Conservation (phyloP, 2,329 filamentous ascomycete genomes). For the Verticillium isaacii region DNA sequence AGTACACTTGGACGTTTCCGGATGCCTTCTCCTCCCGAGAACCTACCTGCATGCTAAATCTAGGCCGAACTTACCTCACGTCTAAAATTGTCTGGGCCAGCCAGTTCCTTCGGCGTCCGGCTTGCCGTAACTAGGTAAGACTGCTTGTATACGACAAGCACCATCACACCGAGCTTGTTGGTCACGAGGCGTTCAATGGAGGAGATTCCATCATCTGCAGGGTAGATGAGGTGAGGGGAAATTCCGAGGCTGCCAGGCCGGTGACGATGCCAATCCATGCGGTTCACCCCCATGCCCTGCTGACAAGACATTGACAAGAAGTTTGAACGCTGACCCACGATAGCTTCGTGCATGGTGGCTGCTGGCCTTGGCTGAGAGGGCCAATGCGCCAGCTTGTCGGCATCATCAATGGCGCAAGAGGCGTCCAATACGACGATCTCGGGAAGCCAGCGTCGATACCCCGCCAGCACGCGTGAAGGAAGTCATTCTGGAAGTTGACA, state of each 20-base stretch:
- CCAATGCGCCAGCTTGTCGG: background rate
- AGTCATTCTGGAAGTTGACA: background rate
- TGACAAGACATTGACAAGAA: background rate
- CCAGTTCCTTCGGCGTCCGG: background rate
- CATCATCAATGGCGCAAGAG: background rate
- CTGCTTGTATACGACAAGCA: background rate
- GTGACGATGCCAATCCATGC: background rate
- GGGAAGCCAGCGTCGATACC: background rate
- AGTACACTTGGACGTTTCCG: background rate
- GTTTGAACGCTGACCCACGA: background rate
- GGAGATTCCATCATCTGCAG: background rate
- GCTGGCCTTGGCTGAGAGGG: background rate
- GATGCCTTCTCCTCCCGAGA: background rate
- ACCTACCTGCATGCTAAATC: background rate
- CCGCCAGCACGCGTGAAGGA: background rate
- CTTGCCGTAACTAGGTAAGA: background rate
- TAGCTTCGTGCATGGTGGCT: background rate
- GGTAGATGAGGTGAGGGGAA: background rate
- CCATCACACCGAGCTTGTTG: background rate
- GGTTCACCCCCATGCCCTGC: background rate
- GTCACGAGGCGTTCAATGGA: background rate
- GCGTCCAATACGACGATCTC: background rate
- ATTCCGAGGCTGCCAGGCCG: background rate
- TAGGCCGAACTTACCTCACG: background rate
- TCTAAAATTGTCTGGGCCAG: background rate